phyloP scores from a whole-genome alignment of 306 rosid species.

The Quercus gilva region DNA sequence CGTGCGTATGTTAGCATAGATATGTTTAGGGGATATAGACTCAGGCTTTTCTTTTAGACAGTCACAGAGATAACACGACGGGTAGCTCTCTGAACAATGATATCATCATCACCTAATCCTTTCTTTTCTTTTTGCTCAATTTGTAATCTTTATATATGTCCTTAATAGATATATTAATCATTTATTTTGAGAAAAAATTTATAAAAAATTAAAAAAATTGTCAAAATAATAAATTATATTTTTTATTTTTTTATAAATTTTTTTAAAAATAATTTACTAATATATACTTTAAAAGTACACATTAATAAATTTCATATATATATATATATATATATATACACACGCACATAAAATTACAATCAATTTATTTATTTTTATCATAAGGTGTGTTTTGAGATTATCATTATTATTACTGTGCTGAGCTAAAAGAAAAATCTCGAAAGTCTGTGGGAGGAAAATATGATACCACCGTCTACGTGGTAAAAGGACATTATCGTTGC shows the following conservation, averaged over 20 bases:
- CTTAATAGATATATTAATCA: fast-evolving
- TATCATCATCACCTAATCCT: conserved; percentile 8
- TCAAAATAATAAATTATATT: not conserved
- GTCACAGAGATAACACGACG: conserved; percentile 5
- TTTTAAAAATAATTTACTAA: fast-evolving
- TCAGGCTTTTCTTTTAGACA: not conserved
- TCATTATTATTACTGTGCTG: too few species aligned
- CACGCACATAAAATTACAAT: too few species aligned
- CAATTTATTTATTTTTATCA: too few species aligned
- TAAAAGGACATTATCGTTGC: too few species aligned
- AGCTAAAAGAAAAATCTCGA: too few species aligned
- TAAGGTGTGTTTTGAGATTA: too few species aligned
- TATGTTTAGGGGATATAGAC: not conserved
- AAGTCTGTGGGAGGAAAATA: too few species aligned
- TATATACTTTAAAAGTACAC: fast-evolving
- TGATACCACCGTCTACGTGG: too few species aligned
- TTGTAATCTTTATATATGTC: not conserved
- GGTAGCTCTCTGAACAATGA: conserved; percentile 1
- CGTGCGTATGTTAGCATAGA: conserved; percentile 40
- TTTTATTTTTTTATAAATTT: fast-evolving
- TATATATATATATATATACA: too few species aligned
- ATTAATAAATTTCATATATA: too few species aligned
- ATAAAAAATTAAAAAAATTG: not conserved
- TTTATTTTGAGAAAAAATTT: fast-evolving
- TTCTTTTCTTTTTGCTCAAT: not conserved